A percentile compares a stretch with the other conserved stretches of the same genome.
These are phyloP conservation scores for Escallonia rubra DNA, from an alignment of 129 eudicot species.

Conservation along the genomic window DNA sequence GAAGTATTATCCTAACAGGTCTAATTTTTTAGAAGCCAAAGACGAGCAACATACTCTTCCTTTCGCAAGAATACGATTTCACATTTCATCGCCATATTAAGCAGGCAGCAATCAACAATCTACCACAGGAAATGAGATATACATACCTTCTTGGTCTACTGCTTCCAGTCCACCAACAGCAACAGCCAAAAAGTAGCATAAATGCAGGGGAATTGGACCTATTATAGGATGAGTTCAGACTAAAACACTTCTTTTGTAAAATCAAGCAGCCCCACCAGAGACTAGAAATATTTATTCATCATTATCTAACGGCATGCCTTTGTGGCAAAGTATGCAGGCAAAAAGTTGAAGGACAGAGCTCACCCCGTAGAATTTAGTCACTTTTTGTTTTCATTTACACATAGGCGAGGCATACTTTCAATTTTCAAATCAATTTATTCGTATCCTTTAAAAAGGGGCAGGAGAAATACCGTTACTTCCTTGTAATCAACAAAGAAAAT, in stretches of 20 bases:
- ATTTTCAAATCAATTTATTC: not conserved
- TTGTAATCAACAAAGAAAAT: not conserved
- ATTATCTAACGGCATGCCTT: not conserved
- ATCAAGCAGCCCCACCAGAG: not conserved
- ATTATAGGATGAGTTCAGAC: not conserved
- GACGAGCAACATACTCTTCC: not conserved
- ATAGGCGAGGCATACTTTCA: not conserved
- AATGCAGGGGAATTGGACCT: conserved; percentile 11
- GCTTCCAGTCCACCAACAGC: conserved; percentile 23
- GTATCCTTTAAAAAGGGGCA: not conserved
- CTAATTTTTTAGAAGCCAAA: not conserved
- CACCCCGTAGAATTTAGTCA: not conserved
- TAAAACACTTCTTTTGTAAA: too few relatives aligned
- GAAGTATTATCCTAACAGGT: not conserved
- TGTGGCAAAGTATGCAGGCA: not conserved
- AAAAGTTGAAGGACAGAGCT: not conserved
- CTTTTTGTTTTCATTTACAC: not conserved
- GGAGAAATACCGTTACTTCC: not conserved
- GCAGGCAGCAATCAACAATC: not conserved
- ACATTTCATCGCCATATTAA: not conserved
- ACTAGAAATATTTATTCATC: too few relatives aligned
- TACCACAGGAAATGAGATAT: not conserved
- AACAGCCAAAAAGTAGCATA: conserved; percentile 21
- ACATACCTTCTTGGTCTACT: conserved; percentile 8
- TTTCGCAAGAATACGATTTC: not conserved